Base-by-base conservation (phyloP, 2,329 filamentous ascomycete species). In the Chaetoscypha palmicola region DNA sequence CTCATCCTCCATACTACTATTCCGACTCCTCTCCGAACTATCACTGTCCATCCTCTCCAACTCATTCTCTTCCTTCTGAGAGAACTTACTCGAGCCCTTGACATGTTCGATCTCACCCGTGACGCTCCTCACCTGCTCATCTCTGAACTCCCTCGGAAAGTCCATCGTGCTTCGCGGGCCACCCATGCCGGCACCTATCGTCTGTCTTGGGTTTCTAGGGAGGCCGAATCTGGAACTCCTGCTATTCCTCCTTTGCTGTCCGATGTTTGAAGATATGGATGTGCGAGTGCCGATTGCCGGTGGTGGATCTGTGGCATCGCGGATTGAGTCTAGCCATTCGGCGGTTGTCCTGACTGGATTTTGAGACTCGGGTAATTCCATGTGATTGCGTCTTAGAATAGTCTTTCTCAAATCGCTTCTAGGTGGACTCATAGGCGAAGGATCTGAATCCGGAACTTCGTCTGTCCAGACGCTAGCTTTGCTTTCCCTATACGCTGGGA, bases 391-490 rank as follows among this genome's bases (percentile, higher is more conserved):
- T 16, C 23, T 35, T 11, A 43, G 37, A 10, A 40, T 14, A 22
- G 16, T 24, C 16, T 20, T 17, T 5, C 30, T 28, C 4, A n/a
- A n/a, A 20, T 17, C 42, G 16, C 19, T 7, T 3, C 43, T 49
- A 8, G 46, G 47, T 5, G 47, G 43, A 22, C 39, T 26, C 4
- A 48, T 31, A 4, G 44, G 39, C 21, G 52, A 43, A 9, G 53
- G 47, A 4, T 30, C 35, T 9, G 45, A 31, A 19, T 47, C 42
- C 2, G 46, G 50, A 1, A 51, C 30, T 12, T 58, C 58, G 32
- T 60, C 57, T 2, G 53, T 59, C 58, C 58, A 59, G 17, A 52
- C 43, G 21, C 48, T 54, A n/a, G 48, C 50, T 48, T 55, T 54
- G 40, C 48, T 57, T 24, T 56, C 52, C 17, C 54, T 24, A 19